Base-by-base conservation (phyloP, 805 yeast genomes). In the Saccharomyces jurei region DNA sequence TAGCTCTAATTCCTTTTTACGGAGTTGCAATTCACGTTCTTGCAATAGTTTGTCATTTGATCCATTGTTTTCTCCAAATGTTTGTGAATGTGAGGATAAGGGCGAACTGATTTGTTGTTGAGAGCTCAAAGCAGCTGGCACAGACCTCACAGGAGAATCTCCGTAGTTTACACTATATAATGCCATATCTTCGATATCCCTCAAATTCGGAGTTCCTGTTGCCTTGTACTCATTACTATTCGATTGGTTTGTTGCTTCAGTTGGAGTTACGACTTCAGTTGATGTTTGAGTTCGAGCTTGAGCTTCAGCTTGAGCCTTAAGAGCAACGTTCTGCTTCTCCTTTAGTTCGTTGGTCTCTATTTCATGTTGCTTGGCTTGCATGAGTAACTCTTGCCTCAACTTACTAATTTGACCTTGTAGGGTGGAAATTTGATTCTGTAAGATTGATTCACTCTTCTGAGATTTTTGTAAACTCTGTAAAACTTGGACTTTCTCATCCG, bases 101-200 rank as follows among this genome's bases (percentile, higher is more conserved):
- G 30, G 49, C 5, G 28, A 48, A 25, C 11, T 36, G 4, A 44
- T 44, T 53, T 58, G 61, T 55, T 51, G 60, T 56, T 56, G 56
- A 46, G 47, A 53, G 44, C 25, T 52, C 41, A 48, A 27, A 54
- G 56, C 52, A 50, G 61, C 48, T 49, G 53, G 46, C 48, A 52
- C 27, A 50, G 54, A 56, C 50, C 51, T 49, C 21, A 58, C 51
- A 6, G 71, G 67, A 14, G 68, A 59, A 32, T 63, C 66, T n/a
- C 64, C 67, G 49, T 67, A 68, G 22, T 59, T 60, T 14, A 66
- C 65, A 30, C 68, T 67, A 55, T 60, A 65, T 1, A 68, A 55
- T 8, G 72, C 69, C 46, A 70, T 55, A 53, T 69, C 69, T 55
- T 68, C 66, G 25, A 70, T 58, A 53, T 69, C 72, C 28, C 60